Evolutionary conservation across 2,329 filamentous ascomycete species (phyloP), one percentile per base, ranked within the genome.

Genomic region (Penicillium nordicum): DNA sequence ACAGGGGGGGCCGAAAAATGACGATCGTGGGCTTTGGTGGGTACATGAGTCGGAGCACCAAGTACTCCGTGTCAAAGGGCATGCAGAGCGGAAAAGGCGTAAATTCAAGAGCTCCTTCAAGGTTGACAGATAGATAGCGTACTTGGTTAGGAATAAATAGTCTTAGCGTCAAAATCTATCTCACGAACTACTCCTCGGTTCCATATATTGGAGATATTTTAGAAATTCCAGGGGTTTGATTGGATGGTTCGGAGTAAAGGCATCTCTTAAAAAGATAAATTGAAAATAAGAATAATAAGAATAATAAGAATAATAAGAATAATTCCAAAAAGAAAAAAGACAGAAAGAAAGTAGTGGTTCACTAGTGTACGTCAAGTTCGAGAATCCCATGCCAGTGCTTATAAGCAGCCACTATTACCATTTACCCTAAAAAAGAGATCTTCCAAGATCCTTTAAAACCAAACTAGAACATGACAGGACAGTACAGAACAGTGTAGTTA

Each of bases 1-100:
- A 67, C 64, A 64, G 63, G 63, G 64, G 59, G 63, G 62, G 61
- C 64, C 61, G 56, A 65, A 67, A 66, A 67, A 66, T 67, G 64
- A 66, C 63, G 64, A 67, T 67, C 64, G 63, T 64, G 63, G 63
- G 46, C 34, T 27, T 27, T 46, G 25, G 53, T 66, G 64, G 63
- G 40, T 60, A 64, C 44, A 43, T 42, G 14, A 42, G 37, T 50
- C 55, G 37, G 40, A 50, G 62, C 55, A 55, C 62, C 63, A 64
- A 64, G 9, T 9, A 14, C 40, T 42, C 62, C 54, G 49, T 55
- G 49, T 52, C 54, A 54, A 27, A 52, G 60, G 62, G 62, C 57
- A 59, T 62, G 58, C 58, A 59, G 57, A 63, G 62, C 57, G 60
- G 60, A 60, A 59, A 57, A 58, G 60, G 45, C 58, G 56, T 41